A percentile compares a stretch with the other conserved stretches of the same genome.
Conservation (phyloP, 1,284 basidiomycete species). For the Ustilago shanxiensis region DNA sequence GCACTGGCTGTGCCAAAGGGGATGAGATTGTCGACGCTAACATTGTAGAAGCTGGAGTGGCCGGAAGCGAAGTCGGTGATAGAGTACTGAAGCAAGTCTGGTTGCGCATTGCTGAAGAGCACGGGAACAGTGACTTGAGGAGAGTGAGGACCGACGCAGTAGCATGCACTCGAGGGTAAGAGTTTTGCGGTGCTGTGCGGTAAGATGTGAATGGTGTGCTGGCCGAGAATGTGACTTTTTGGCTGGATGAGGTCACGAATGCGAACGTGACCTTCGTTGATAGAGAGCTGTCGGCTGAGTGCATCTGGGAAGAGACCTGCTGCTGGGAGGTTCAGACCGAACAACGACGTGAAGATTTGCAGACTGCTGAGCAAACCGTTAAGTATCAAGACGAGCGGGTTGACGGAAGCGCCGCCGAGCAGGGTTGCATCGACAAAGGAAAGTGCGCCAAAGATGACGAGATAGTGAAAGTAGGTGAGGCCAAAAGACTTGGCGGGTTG, state of each 20-base stretch:
- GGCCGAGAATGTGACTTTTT: constrained; percentile 79
- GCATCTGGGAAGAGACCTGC: constrained; percentile 71
- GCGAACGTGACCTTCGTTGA: constrained; percentile 70
- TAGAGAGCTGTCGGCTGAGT: constrained; percentile 72
- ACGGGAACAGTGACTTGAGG: constrained; percentile 79
- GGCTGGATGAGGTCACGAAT: constrained; percentile 70
- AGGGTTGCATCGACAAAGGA: constrained; percentile 45
- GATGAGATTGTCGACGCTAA: constrained; percentile 78
- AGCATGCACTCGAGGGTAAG: constrained; percentile 75
- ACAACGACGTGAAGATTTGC: constrained; percentile 17
- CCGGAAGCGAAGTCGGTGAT: constrained; percentile 78
- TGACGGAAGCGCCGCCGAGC: constrained; percentile 32
- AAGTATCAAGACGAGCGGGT: constrained; percentile 33
- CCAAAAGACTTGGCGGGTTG: constrained; percentile 72
- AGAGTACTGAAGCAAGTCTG: constrained; percentile 80
- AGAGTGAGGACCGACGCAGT: constrained; percentile 77
- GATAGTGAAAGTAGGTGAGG: constrained; percentile 42
- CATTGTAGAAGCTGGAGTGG: constrained; percentile 76
- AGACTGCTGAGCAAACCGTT: constrained; percentile 26
- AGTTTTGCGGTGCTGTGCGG: constrained; percentile 83
- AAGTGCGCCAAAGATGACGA: constrained; percentile 44
- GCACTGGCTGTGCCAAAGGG: constrained; percentile 45
- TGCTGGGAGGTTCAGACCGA: constrained; percentile 53
- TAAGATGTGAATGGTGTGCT: constrained; percentile 89
- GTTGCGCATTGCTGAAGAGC: constrained; percentile 90